A percentile compares a stretch with the other conserved stretches of the same genome.
Conservation (phyloP, 495 filamentous ascomycete species). For the Copromyces sp. region DNA sequence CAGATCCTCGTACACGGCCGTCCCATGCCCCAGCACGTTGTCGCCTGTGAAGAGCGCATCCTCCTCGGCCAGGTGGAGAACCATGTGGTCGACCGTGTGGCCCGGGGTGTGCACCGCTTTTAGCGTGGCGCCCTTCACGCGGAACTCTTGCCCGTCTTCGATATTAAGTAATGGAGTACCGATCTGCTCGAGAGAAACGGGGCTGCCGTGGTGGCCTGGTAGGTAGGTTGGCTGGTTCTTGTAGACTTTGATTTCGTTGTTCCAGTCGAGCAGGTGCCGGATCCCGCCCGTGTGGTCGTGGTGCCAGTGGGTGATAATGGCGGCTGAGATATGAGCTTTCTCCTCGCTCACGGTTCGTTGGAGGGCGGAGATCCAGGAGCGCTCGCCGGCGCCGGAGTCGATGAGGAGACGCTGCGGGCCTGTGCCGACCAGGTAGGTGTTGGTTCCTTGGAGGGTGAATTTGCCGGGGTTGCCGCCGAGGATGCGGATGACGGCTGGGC, state of each 20-base stretch:
- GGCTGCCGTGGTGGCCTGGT: neutral
- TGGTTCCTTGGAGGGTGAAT: conserved; percentile 55
- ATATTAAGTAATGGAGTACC: conserved; percentile 27
- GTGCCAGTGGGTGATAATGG: conserved; percentile 86
- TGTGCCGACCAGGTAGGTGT: conserved; percentile 77
- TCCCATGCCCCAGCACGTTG: conserved; percentile 90
- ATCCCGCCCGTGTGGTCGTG: conserved; percentile 74
- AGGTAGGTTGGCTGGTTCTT: conserved; percentile 38
- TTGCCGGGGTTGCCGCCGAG: conserved; percentile 76
- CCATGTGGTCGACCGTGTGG: conserved; percentile 81
- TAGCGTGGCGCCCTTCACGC: conserved; percentile 65
- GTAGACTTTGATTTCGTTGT: conserved; percentile 45
- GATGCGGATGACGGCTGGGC: conserved; percentile 58
- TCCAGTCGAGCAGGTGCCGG: conserved; percentile 49
- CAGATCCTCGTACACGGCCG: conserved; percentile 83
- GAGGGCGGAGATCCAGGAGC: conserved; percentile 50
- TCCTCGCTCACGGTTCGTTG: conserved; percentile 53
- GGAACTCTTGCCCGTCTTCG: conserved; percentile 60
- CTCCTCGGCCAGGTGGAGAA: conserved; percentile 61
- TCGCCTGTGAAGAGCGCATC: conserved; percentile 89
- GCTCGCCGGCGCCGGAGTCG: conserved; percentile 67
- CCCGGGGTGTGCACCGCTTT: conserved; percentile 71
- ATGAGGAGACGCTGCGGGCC: conserved; percentile 59
- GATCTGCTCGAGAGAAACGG: neutral
- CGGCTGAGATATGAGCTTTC: conserved; percentile 48